Base-by-base conservation (phyloP, 2,329 filamentous ascomycete species). In the Eutypa lata region DNA sequence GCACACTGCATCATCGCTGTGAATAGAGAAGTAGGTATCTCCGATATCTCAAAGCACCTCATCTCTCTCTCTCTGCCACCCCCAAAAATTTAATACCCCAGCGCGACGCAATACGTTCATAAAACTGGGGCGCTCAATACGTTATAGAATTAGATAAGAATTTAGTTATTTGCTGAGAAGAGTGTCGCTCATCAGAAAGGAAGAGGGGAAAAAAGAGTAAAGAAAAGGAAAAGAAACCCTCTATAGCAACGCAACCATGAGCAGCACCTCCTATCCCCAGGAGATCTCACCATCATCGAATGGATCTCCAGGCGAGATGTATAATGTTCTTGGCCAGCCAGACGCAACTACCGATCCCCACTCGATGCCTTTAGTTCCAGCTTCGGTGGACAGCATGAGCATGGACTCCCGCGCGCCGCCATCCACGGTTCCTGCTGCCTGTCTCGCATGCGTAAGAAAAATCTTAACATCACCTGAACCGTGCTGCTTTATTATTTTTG, bases 371-470 rank as follows among this genome's bases (percentile, higher is more conserved):
- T 47, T 50, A 49, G 48, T 48, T 42, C 45, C 54, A 46, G 31
- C 49, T 49, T 57, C 60, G 44, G 54, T 49, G 37, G 38, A n/a
- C n/a, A n/a, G 21, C 14, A 24, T 28, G 42, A 53, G 44, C 45
- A 48, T 52, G 40, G 64, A 65, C 52, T 53, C 62, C 28, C 61
- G 62, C 46, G 55, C 57, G 28, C 56, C 63, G 58, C 62, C 71
- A 48, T 61, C 69, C 55, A 67, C 72, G 28, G 69, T 78, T 51
- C 73, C 79, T 47, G 78, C 80, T 28, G 80, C 80, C 22, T 83
- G 80, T 63, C 69, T 83, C 45, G 75, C 76, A 52, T 83, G 80
- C 67, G 80, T 83, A 72, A 71, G 79, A 37, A 49, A 48, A 50
- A 53, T 55, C 24, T 35, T 14, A 8, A 35, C 14, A 14, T 16